Evolutionary conservation across 1,284 basidiomycete species (phyloP), one percentile per base, ranked within the genome.

Genomic region (Papiliotrema flavescens): DNA sequence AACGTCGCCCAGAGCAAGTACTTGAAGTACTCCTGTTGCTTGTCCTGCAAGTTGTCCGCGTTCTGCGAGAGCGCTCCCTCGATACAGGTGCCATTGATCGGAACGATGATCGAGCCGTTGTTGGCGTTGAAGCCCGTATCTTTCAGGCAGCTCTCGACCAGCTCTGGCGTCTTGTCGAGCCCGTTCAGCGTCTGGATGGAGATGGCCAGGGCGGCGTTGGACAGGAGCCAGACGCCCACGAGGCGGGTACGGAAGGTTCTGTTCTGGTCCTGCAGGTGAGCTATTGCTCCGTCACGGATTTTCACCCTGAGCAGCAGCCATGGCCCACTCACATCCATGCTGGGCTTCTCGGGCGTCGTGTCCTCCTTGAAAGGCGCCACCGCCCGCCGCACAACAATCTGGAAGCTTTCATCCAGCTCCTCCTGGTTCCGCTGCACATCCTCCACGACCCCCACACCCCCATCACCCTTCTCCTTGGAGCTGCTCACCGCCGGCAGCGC

Each of bases 401-500:
- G 90, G 82, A 97, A 98, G 37, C 85, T 84, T n/a, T 85, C 84
- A 71, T 98, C 94, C 45, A 97, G 85, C 71, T 96, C 92, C 64
- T 89, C 88, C 75, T 90, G 89, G 34, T 64, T 63, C 60, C 84
- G 84, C 58, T 84, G 84, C 26, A 83, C 86, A 71, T 89, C 92
- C 65, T 92, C 89, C 15, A 93, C 89, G 24, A 91, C 87, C 6
- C 86, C 84, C 8, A 80, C 80, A 53, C 86, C 88, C 2, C 85
- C 83, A 45, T 83, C 85, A n/a, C n/a, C n/a, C 71, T 90, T 89
- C 37, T 78, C 74, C 74, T 92, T 91, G 60, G 85, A 87, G 8
- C 87, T 93, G 14, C 85, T 89, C 45, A 96, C 85, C 0, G 90
- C 89, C 0, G 94, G 95, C n/a, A 98, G 79, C 1, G 88, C 88